Evolutionary conservation across 179 eudicot species (phyloP), one percentile per base, ranked within the genome.

Genomic region (Pouteria campechiana): DNA sequence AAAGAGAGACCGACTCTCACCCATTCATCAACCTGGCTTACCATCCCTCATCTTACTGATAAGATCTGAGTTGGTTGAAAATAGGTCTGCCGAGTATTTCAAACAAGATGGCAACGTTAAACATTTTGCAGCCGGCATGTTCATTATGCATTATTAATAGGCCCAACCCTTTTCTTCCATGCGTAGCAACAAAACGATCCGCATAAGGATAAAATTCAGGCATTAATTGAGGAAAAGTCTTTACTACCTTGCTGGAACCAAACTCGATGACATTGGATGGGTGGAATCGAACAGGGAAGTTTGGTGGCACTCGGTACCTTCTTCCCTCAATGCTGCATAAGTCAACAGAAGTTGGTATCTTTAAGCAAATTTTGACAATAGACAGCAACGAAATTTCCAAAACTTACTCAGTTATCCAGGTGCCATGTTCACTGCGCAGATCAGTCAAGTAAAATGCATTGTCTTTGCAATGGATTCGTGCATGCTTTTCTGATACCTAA

Each of bases 381-480:
- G n/a, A 32, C 13, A 10, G 13, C 25, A 32, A 21, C 7, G 37
- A 3, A 18, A 5, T 38, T 15, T 18, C 17, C 27, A 47, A 1
- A 7, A 71, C 93, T 71, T 72, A 89, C 97, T 85, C 93, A 0
- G 69, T 52, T 29, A 89, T 66, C 79, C 76, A 85, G 35, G 95
- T 89, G 32, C 97, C 97, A 49, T 78, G 67, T 60, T 89, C 81
- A 22, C 93, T 85, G 20, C 69, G 46, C 49, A 89, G 59, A 73
- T 89, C 97, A 12, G 95, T 81, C 51, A 84, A 20, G 27, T 39
- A 75, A 60, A 71, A 89, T 3, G 67, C 72, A 24, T 89, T 89
- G 4, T 76, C 77, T 39, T 66, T 89, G 66, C 57, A 78, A 52
- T 61, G 67, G 48, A 89, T 69, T 21, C 24, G 60, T 58, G 95